Evolutionary conservation across 495 filamentous ascomycete genomes (phyloP), one percentile per base, ranked within the genome.

Genomic region (Barbatosphaeria neglecta): DNA sequence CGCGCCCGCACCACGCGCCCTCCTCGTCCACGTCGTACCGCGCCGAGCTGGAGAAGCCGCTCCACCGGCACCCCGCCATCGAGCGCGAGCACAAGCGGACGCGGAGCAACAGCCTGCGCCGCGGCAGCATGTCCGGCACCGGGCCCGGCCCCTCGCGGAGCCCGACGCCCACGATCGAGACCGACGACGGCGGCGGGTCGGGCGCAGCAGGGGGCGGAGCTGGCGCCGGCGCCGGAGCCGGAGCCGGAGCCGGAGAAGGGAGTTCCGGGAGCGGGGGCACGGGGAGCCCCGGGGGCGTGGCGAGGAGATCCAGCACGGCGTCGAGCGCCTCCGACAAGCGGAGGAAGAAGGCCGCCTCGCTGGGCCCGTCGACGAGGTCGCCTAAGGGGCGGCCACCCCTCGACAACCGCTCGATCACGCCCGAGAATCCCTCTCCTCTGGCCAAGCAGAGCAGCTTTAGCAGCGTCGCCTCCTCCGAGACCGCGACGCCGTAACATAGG

Each of bases 401-500:
- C 13, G 71, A 75, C 25, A 70, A 67, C 7, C 52, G 70, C 47
- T 73, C 70, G 39, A 66, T 69, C 8, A 74, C 73, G 22, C 74
- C 74, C 10, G 73, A 76, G 43, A 61, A 63, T 4, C 64, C 65
- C 6, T 75, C 71, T 17, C 74, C 73, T 16, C 54, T 78, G 50
- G 68, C 66, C 17, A 65, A 61, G 44, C 65, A 73, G 44, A 73
- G 67, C 50, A 75, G 66, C 46, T 42, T 65, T 37, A 55, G 59
- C 28, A 60, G 52, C 44, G 31, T n/a, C 13, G 31, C 9, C 13
- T 35, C 31, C 10, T n/a, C 31, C 10, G 31, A 15, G 31, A 5
- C 31, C 31, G 31, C 13, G 13, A n/a, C 31, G 13, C 4, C 31
- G 13, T 42, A 44, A 31, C 28, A 18, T 23, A 39, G 17, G 38